phyloP scores from a whole-genome alignment of 2,329 filamentous ascomycete species.

The Zopfia rhizophila region DNA sequence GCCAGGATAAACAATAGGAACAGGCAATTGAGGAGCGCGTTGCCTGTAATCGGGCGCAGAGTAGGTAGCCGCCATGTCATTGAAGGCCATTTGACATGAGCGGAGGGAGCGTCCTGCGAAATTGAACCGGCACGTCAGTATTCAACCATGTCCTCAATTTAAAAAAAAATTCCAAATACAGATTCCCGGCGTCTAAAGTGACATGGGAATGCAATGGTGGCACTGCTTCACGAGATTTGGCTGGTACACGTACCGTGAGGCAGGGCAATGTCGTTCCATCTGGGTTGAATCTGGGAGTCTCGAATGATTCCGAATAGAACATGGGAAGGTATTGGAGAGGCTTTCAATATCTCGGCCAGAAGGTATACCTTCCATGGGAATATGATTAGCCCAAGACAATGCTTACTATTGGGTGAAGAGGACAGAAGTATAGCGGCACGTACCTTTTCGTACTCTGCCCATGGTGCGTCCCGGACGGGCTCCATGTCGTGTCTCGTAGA shows the following conservation, averaged over 20 bases:
- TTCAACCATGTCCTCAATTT: conserved; percentile 18
- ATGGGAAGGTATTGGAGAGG: conserved; percentile 55
- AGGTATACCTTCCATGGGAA: conserved; percentile 49
- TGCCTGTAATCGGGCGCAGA: conserved; percentile 38
- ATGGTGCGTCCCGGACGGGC: conserved; percentile 54
- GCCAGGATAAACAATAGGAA: conserved; percentile 43
- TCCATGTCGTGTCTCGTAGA: conserved; percentile 49
- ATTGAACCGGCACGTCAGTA: conserved; percentile 15
- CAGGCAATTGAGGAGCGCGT: conserved; percentile 37
- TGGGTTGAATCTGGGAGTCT: conserved; percentile 55
- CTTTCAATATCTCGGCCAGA: conserved; percentile 64
- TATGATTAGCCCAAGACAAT: conserved; percentile 22
- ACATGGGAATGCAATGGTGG: conserved; percentile 7
- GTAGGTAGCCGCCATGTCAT: conserved; percentile 39
- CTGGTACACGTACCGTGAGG: conserved; percentile 57
- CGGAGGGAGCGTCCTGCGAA: conserved; percentile 48
- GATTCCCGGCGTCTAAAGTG: conserved; percentile 13
- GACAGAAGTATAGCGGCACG: conserved; percentile 25
- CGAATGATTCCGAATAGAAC: conserved; percentile 57
- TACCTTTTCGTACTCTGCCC: conserved; percentile 61
- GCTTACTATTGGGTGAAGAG: conserved; percentile 12
- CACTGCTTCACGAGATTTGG: conserved; percentile 3
- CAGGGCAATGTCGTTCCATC: conserved; percentile 61
- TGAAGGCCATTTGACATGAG: conserved; percentile 49
- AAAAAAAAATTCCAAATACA: not conserved